Evolutionary conservation across 2,329 filamentous ascomycete species (phyloP).

Genomic region (Leptographium radiaticola): DNA sequence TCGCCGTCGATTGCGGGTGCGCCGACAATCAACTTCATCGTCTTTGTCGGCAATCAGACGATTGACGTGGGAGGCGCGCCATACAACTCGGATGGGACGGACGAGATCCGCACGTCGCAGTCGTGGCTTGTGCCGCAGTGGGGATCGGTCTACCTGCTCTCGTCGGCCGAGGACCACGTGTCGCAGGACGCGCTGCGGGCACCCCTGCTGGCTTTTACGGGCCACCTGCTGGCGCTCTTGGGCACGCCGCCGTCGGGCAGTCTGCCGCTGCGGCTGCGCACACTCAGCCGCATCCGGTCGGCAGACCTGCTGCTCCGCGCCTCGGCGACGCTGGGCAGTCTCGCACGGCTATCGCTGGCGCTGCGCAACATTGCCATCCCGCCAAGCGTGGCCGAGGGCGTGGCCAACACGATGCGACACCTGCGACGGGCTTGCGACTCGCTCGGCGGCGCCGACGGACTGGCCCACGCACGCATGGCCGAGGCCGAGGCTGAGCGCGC

Average conservation of each 20-base stretch:
- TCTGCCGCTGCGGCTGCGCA: constrained; percentile 71
- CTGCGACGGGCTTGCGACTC: constrained; percentile 64
- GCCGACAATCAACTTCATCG: constrained; percentile 89
- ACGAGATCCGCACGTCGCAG: constrained; percentile 30
- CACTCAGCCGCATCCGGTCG: constrained; percentile 72
- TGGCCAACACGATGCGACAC: constrained; percentile 65
- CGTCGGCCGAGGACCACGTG: constrained; percentile 36
- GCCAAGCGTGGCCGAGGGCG: constrained; percentile 70
- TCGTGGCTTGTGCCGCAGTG: constrained; percentile 93
- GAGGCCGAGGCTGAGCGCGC: constrained; percentile 83
- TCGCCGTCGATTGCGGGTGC: constrained; percentile 87
- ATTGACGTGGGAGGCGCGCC: constrained; percentile 30
- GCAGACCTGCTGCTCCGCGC: constrained; percentile 78
- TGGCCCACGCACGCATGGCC: constrained; percentile 71
- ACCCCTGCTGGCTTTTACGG: constrained; percentile 78
- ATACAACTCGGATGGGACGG: neutral
- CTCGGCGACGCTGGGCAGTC: constrained; percentile 83
- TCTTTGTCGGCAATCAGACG: constrained; percentile 73
- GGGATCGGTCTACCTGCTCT: constrained; percentile 58
- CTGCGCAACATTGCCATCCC: constrained; percentile 88
- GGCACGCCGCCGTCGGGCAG: constrained; percentile 76
- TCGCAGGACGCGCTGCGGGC: constrained; percentile 55
- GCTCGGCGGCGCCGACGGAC: constrained; percentile 51
- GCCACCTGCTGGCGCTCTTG: constrained; percentile 76
- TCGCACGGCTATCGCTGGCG: constrained; percentile 72